These are phyloP conservation scores for Paecilomyces sp. DNA, from an alignment of 2,329 filamentous ascomycete genomes.

Conservation along the genomic window DNA sequence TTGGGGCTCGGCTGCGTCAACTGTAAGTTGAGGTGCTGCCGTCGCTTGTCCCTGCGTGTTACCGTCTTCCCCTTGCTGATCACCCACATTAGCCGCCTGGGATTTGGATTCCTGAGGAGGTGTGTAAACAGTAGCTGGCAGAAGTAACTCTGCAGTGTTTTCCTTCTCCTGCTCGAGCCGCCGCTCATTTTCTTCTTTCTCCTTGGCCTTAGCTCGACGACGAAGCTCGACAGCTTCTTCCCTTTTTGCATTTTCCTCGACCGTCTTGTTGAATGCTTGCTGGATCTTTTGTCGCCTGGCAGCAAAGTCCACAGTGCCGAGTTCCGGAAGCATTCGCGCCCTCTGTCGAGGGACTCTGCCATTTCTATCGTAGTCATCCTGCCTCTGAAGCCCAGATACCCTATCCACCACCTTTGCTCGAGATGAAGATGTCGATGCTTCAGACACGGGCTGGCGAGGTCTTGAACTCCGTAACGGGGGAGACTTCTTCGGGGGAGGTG, in stretches of 20 bases:
- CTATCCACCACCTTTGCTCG: conserved; percentile 58
- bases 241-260: conserved; percentile 59
- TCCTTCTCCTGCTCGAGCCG: conserved; percentile 17
- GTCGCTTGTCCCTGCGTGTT: neutral
- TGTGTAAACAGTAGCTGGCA: neutral
- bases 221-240: conserved; percentile 50
- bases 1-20: conserved; percentile 1
- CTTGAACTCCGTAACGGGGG: conserved; percentile 74
- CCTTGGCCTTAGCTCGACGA: conserved; percentile 32
- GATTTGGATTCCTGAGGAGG: neutral
- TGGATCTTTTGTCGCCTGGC: conserved; percentile 75
- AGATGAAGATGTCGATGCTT: conserved; percentile 64
- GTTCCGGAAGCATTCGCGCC: conserved; percentile 46
- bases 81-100: neutral
- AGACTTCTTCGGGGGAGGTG: conserved; percentile 64
- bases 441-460: conserved; percentile 70
- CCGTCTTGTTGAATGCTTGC: conserved; percentile 76
- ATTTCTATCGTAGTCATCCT: conserved; percentile 24
- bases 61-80: neutral
- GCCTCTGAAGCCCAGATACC: conserved; percentile 37
- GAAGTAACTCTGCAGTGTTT: conserved; percentile 3
- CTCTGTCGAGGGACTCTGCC: conserved; percentile 24
- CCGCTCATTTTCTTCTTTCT: conserved; percentile 42
- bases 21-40: conserved; percentile 1
- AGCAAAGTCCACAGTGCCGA: conserved; percentile 77